phyloP scores from a whole-genome alignment of 176 grass and related monocot species.

The Raddia guianensis region DNA sequence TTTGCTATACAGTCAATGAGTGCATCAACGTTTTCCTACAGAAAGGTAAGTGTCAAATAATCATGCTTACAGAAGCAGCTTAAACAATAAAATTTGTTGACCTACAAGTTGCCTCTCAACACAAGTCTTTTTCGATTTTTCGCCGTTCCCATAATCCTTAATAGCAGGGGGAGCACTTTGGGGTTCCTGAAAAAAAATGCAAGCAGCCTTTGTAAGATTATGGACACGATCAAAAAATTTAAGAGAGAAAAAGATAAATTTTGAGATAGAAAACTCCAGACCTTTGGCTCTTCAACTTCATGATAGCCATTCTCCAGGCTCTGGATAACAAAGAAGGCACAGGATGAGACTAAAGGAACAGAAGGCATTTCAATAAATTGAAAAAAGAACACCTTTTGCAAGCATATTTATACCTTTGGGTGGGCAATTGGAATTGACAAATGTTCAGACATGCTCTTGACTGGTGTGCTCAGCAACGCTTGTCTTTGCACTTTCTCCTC shows the following conservation, averaged over 20 bases:
- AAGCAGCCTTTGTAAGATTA: conserved; percentile 33
- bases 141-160: conserved; percentile 69
- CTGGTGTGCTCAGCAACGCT: conserved; percentile 64
- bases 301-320: conserved; percentile 68
- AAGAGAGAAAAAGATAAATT: not conserved
- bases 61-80: conserved; percentile 40
- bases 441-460: conserved; percentile 96
- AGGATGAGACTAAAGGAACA: conserved; percentile 30
- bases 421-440: conserved; percentile 79
- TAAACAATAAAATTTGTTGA: conserved; percentile 31
- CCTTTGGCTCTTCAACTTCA: conserved; percentile 66
- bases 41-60: conserved; percentile 40
- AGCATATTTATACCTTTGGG: conserved; percentile 52
- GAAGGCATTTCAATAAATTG: conserved; percentile 21
- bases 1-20: conserved; percentile 75
- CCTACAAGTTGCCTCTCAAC: conserved; percentile 85
- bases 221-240: not conserved
- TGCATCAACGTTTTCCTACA: conserved; percentile 87
- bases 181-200: conserved; percentile 67
- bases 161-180: conserved; percentile 90
- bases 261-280: conserved; percentile 27
- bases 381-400: conserved; percentile 37
- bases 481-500: conserved; percentile 90
- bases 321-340: conserved; percentile 33
- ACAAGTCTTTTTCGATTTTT: conserved; percentile 66